These are phyloP conservation scores for Stereocaulon alpinum DNA, from an alignment of 495 filamentous ascomycete species.

Conservation along the genomic window DNA sequence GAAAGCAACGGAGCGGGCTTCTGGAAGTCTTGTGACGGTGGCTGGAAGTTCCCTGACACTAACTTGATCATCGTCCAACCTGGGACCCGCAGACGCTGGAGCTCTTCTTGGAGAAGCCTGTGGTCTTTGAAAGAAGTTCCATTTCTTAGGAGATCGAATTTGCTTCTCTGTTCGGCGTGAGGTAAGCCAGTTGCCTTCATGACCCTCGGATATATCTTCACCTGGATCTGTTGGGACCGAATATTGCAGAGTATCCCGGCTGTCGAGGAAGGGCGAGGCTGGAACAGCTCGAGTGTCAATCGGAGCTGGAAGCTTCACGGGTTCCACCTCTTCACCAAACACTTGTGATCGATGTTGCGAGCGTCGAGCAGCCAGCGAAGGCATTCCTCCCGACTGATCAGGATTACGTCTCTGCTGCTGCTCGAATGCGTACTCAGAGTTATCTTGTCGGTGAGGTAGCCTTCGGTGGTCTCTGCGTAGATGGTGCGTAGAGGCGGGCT, in stretches of 20 bases:
- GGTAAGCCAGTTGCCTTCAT: constrained; percentile 31
- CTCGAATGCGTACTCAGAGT: constrained; percentile 2
- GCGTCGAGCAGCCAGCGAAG: constrained; percentile 41
- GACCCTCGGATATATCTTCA: constrained; percentile 27
- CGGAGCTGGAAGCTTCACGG: constrained; percentile 29
- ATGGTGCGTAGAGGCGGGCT: constrained; percentile 12
- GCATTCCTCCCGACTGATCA: constrained; percentile 18
- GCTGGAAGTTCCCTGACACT: constrained; percentile 33
- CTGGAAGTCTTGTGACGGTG: constrained; percentile 30
- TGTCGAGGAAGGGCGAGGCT: constrained; percentile 27
- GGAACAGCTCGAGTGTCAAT: constrained; percentile 26
- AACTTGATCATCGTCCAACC: constrained; percentile 29
- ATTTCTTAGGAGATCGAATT: constrained; percentile 44
- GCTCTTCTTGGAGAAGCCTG: constrained; percentile 39
- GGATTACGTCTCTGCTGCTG: neutral
- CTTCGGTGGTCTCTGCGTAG: constrained; percentile 18
- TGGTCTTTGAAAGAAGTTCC: constrained; percentile 75
- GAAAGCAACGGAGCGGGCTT: constrained; percentile 50
- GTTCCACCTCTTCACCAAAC: constrained; percentile 32
- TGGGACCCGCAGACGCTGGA: constrained; percentile 26
- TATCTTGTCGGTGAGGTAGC: constrained; percentile 18
- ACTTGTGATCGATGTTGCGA: constrained; percentile 39
- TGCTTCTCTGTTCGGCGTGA: constrained; percentile 26
- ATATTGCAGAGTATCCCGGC: constrained; percentile 21
- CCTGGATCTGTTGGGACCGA: constrained; percentile 16